Base-by-base conservation (phyloP, 1,139 yeast species). In the Ashbya aceris region DNA sequence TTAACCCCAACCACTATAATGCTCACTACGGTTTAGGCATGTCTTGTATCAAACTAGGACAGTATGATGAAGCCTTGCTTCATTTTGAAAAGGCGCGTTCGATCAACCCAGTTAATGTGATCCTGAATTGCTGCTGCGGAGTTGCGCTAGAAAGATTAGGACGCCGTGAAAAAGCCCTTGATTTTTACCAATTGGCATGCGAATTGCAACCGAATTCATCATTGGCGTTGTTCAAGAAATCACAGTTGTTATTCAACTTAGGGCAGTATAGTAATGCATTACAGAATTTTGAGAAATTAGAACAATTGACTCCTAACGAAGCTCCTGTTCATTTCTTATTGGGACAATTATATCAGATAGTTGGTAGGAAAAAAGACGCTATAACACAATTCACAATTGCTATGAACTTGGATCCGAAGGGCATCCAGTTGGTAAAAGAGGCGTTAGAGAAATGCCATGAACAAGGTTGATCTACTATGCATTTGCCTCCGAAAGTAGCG, bases 1-100 rank as follows among this genome's bases (percentile, higher is more conserved):
- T 80, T 36, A 95, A 91, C 55, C 72, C 81, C 39, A 72, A 91
- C 45, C 96, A 87, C 60, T 91, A 89, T 62, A 91, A 91, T 64
- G 97, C 98, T 0, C 78, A 91, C 56, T 93, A 91, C 56, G 98
- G 98, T 17, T 75, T 93, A 45, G 98, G 98, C 7, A 87, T 87
- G 94, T 94, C 89, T 33, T 84, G 83, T 60, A 73, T 87, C 60
- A 84, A 87, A 54, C 66, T 87, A 42, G 97, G 96, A 3, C 89
- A 86, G 54, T 79, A 79, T 54, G 78, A 74, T 36, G 78, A 79
- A 55, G 96, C 98, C 0, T 91, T 87, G 54, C 75, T 79, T 48
- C 95, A 87, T 62, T 87, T 91, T 67, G 69, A 86, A 40, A 83
- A 83, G 54, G 98, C 98, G 0, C 77, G 85, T 13, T 76, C 82